These are phyloP conservation scores for Alternaria sp. DNA, from an alignment of 2,329 filamentous ascomycete species.

Conservation along the genomic window DNA sequence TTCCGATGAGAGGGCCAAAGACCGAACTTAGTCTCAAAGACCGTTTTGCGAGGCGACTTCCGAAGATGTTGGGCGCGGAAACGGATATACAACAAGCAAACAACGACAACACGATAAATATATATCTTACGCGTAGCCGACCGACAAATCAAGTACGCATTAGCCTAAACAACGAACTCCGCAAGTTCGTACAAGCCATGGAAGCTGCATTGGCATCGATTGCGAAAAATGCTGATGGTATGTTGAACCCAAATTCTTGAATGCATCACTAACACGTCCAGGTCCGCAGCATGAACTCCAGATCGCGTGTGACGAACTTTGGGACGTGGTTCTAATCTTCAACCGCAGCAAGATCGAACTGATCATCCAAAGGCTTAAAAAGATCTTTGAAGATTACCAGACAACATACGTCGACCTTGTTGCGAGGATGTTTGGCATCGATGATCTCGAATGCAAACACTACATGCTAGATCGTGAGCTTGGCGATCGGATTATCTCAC, in stretches of 20 bases:
- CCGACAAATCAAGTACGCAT: not conserved
- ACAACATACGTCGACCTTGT: not conserved
- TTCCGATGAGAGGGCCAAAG: not conserved
- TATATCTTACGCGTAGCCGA: not conserved
- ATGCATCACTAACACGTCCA: not conserved
- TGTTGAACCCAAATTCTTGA: fast-evolving
- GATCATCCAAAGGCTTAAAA: not conserved
- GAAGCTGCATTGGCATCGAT: not conserved
- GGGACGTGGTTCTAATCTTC: slow-evolving; percentile 1
- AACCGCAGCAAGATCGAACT: not conserved
- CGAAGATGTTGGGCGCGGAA: not conserved
- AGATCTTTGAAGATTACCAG: not conserved
- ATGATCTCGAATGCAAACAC: not conserved
- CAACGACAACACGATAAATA: not conserved
- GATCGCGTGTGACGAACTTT: not conserved
- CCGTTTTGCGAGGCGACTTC: not conserved
- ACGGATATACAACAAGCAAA: not conserved
- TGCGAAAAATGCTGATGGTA: not conserved
- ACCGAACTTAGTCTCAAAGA: not conserved
- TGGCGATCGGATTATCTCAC: not conserved
- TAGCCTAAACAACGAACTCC: not conserved
- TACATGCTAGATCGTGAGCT: slow-evolving; percentile 10
- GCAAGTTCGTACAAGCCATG: not conserved
- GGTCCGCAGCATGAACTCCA: not conserved
- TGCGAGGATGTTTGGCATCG: not conserved